Evolutionary conservation across 2,329 filamentous ascomycete genomes (phyloP).

Genomic region (Fusarium liriodendri): DNA sequence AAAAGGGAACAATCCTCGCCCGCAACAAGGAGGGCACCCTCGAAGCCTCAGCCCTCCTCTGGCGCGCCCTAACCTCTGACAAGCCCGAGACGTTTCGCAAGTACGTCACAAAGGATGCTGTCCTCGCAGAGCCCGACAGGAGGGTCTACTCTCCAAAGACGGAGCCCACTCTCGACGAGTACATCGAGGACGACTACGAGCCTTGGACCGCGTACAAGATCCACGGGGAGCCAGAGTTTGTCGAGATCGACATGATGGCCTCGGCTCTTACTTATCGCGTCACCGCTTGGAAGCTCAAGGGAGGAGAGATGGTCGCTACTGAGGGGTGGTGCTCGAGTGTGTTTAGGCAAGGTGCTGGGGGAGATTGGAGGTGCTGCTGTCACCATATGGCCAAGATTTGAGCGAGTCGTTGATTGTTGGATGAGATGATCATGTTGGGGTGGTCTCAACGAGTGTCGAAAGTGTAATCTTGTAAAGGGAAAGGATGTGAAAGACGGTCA

Average conservation of each 20-base stretch:
- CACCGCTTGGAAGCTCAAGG: conserved; percentile 46
- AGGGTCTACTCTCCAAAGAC: conserved; percentile 45
- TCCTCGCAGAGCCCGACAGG: conserved; percentile 47
- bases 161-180: conserved; percentile 47
- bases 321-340: conserved; percentile 50
- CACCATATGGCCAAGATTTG: conserved; percentile 48
- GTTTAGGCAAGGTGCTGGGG: conserved; percentile 48
- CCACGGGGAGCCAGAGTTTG: conserved; percentile 50
- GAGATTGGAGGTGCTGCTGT: conserved; percentile 50
- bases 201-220: conserved; percentile 52
- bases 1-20: conserved; percentile 45
- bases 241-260: conserved; percentile 53
- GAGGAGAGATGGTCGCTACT: conserved; percentile 47
- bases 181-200: conserved; percentile 48
- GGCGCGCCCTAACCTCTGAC: conserved; percentile 49
- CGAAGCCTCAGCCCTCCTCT: conserved; percentile 50
- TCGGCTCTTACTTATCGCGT: conserved; percentile 47
- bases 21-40: conserved; percentile 51
- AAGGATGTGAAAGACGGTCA: background rate
- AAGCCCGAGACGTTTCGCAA: conserved; percentile 48
- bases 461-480: background rate
- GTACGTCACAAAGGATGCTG: conserved; percentile 50
- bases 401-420: background rate
- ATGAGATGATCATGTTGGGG: background rate
- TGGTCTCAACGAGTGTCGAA: background rate